A percentile compares a stretch with the other conserved stretches of the same genome.
phyloP scores from a whole-genome alignment of 257 asterid genomes.

The Osmanthus fragrans region DNA sequence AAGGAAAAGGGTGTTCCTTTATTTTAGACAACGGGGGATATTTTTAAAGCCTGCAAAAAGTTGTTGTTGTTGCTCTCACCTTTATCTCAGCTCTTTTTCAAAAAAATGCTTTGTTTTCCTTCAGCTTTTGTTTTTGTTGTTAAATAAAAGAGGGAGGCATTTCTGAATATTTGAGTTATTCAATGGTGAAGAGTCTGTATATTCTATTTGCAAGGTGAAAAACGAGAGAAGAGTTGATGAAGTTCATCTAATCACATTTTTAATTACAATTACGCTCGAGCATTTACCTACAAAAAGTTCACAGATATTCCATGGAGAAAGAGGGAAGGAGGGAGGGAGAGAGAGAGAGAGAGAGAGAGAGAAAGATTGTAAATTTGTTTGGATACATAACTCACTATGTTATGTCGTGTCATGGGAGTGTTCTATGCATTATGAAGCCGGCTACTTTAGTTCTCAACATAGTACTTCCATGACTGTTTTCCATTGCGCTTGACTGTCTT shows the following conservation, averaged over 20 bases:
- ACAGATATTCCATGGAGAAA: background rate
- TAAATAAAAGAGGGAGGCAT: background rate
- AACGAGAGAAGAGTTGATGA: background rate
- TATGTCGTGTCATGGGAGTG: no score
- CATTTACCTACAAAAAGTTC: background rate
- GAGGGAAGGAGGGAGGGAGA: background rate
- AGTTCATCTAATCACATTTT: no score
- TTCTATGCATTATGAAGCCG: background rate
- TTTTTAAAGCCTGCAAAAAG: background rate
- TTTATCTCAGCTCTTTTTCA: background rate
- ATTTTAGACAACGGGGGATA: background rate
- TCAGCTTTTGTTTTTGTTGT: background rate
- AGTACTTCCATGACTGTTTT: background rate
- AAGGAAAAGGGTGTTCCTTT: background rate
- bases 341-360: background rate
- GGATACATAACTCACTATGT: no score
- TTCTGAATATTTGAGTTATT: background rate
- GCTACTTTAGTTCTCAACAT: background rate
- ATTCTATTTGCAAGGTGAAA: background rate
- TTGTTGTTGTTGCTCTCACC: background rate
- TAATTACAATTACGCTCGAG: background rate
- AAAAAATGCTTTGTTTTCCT: background rate
- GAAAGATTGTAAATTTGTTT: no score
- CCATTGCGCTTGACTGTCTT: constrained; percentile 11
- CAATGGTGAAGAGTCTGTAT: background rate